Conservation (phyloP, 371 early-diverging fungal species). For the Syncephalastrum contaminatum region DNA sequence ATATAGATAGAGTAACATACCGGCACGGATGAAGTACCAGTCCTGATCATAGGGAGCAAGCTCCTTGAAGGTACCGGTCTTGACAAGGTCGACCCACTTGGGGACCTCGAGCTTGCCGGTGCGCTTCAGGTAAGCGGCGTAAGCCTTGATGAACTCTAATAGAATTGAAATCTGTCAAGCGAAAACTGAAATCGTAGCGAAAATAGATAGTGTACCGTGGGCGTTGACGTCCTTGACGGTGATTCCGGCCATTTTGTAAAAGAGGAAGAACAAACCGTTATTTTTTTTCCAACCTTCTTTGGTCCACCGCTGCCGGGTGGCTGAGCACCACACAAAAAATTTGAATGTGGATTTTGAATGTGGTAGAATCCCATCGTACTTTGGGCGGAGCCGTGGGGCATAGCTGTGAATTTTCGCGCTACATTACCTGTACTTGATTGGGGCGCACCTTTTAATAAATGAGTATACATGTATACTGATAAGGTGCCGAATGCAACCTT, state of each 20-base stretch:
- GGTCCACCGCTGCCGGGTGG: too few relatives aligned
- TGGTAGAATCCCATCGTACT: too few relatives aligned
- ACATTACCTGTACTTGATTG: too few relatives aligned
- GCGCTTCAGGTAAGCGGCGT: conserved; percentile 97
- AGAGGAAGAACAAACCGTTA: conserved; percentile 16
- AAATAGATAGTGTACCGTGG: conserved; percentile 51
- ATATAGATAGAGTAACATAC: conserved; percentile 37
- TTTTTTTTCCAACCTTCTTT: too few relatives aligned
- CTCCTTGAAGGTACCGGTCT: conserved; percentile 96
- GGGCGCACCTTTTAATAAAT: too few relatives aligned
- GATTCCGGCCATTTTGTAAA: conserved; percentile 62
- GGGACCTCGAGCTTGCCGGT: conserved; percentile 98
- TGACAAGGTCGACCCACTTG: conserved; percentile 98
- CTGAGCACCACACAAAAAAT: not conserved
- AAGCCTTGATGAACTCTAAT: conserved; percentile 89
- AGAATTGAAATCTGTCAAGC: conserved; percentile 1
- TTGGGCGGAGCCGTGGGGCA: too few relatives aligned
- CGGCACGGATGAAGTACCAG: conserved; percentile 98
- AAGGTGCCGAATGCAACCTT: too few relatives aligned
- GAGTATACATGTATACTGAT: too few relatives aligned
- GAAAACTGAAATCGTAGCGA: not conserved
- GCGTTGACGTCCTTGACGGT: conserved; percentile 98
- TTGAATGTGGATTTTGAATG: too few relatives aligned
- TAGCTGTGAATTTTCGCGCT: too few relatives aligned
- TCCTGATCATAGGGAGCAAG: conserved; percentile 96